Conservation (phyloP, 2,329 filamentous ascomycete genomes). For the Cladorrhinum sp. region DNA sequence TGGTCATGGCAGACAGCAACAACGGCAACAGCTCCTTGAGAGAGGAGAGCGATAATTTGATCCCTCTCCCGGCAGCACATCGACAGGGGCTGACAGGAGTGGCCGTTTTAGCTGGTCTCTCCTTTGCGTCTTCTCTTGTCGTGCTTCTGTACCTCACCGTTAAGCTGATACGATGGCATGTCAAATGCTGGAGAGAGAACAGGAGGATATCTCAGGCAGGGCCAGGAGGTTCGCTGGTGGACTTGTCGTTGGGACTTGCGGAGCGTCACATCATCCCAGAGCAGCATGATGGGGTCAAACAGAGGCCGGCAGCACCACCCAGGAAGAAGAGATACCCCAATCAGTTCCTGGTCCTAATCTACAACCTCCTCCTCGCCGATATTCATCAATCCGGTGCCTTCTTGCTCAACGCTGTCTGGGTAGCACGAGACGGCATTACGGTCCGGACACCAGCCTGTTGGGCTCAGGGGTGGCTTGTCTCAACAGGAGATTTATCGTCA, state of each 20-base stretch:
- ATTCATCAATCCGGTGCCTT: conserved; percentile 56
- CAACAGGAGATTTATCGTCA: conserved; percentile 55
- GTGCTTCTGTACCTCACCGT: conserved; percentile 30
- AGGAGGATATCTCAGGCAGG: neutral
- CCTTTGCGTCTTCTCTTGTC: conserved; percentile 23
- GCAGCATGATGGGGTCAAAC: conserved; percentile 1
- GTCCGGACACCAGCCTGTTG: conserved; percentile 47
- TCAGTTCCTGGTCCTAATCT: conserved; percentile 58
- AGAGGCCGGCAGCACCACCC: neutral
- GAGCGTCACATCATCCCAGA: conserved; percentile 26
- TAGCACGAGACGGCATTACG: conserved; percentile 45
- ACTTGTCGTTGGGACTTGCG: conserved; percentile 30
- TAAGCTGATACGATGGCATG: conserved; percentile 31
- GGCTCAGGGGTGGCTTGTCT: conserved; percentile 56
- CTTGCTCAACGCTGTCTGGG: conserved; percentile 52
- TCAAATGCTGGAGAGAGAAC: conserved; percentile 14
- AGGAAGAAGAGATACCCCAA: conserved; percentile 35
- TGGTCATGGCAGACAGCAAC: conserved; percentile 11
- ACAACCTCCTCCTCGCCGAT: conserved; percentile 58
- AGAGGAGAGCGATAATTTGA: conserved; percentile 22
- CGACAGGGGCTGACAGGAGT: conserved; percentile 27
- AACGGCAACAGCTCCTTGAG: neutral
- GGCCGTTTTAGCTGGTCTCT: conserved; percentile 27
- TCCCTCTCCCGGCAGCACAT: conserved; percentile 23
- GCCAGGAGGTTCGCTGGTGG: conserved; percentile 15